Percentiles rank a stretch among this genome's conserved stretches.
Conservation (phyloP, 495 filamentous ascomycete species). For the Bombardia bombarda region DNA sequence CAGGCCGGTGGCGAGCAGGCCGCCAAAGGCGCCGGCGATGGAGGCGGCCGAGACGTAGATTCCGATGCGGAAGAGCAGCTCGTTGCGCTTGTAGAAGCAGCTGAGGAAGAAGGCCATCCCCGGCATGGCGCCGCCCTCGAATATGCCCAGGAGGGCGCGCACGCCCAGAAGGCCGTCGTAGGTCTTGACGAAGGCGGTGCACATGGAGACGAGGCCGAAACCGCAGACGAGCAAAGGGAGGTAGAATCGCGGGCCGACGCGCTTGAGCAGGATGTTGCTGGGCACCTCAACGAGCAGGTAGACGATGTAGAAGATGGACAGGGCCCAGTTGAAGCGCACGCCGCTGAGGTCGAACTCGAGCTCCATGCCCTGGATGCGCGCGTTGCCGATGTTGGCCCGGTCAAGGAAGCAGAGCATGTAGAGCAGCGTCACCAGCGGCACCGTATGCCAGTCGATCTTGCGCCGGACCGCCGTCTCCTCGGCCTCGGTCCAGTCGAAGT, state of each 20-base stretch:
- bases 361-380: conserved; percentile 53
- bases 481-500: conserved; percentile 36
- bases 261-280: conserved; percentile 57
- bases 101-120: conserved; percentile 50
- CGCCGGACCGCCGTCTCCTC: conserved; percentile 44
- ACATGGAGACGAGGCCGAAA: conserved; percentile 38
- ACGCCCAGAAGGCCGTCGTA: conserved; percentile 35
- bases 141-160: conserved; percentile 41
- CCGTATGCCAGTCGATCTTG: conserved; percentile 43
- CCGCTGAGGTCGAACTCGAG: conserved; percentile 44
- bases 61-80: conserved; percentile 49
- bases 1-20: conserved; percentile 45
- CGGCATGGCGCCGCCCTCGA: conserved; percentile 48
- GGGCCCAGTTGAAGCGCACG: conserved; percentile 49
- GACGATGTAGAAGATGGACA: conserved; percentile 58
- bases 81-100: conserved; percentile 49
- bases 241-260: conserved; percentile 52
- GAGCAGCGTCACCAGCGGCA: conserved; percentile 45
- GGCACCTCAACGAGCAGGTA: conserved; percentile 60
- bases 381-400: conserved; percentile 57
- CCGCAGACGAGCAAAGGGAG: conserved; percentile 50
- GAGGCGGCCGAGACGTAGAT: conserved; percentile 49
- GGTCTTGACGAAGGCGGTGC: conserved; percentile 35
- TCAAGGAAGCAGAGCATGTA: conserved; percentile 43
- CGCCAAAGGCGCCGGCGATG: conserved; percentile 49